These are phyloP conservation scores for Colletotrichum sublineola DNA, from an alignment of 2,329 filamentous ascomycete species.

Conservation along the genomic window DNA sequence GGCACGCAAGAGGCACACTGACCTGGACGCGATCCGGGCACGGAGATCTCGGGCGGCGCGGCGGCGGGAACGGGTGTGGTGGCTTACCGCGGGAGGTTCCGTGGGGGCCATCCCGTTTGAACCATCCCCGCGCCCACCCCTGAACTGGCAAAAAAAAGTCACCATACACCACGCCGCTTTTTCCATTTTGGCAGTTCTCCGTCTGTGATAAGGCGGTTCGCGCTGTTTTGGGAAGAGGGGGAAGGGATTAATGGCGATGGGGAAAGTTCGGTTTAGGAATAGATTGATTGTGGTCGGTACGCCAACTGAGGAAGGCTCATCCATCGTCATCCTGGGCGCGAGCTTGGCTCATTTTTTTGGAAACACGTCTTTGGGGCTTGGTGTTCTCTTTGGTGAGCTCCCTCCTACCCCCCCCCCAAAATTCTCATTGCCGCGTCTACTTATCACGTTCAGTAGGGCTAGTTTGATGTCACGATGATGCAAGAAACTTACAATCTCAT, in stretches of 20 bases:
- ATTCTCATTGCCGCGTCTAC: background rate
- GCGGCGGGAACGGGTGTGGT: background rate
- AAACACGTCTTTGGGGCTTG: background rate
- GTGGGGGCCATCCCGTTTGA: background rate
- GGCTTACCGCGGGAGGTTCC: constrained; percentile 14
- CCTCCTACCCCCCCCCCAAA: no score
- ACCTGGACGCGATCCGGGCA: constrained; percentile 22
- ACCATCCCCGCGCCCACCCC: background rate
- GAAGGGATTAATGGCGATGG: background rate
- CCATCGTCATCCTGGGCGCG: background rate
- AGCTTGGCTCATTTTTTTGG: background rate
- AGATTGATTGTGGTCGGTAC: background rate
- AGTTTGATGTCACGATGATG: background rate
- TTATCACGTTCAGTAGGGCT: background rate
- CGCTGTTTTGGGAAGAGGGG: background rate
- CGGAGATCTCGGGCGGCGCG: constrained; percentile 4
- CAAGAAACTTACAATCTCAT: background rate
- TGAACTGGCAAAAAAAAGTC: background rate
- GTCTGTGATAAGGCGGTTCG: background rate
- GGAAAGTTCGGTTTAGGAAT: background rate
- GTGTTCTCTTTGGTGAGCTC: background rate
- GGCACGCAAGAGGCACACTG: constrained; percentile 15
- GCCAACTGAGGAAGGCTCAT: background rate
- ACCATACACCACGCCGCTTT: background rate
- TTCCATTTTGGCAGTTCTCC: no score